Base-by-base conservation (phyloP, 1,284 basidiomycete species). In the Malassezia brasiliensis region DNA sequence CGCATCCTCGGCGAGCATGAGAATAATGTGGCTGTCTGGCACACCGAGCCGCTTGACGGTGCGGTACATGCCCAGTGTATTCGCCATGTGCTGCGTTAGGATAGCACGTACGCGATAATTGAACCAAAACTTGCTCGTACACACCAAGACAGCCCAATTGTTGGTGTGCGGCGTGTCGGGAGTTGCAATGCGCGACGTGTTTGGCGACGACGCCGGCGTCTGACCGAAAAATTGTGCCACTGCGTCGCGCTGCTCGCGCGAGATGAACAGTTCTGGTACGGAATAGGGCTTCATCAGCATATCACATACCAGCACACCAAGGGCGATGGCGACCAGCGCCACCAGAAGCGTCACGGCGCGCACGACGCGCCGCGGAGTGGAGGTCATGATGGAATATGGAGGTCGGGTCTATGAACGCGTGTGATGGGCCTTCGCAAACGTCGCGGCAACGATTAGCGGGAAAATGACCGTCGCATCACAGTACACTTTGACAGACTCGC, bases 61-160 rank as follows among this genome's bases (percentile, higher is more conserved):
- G 50, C 94, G 87, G 74, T 98, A 98, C 90, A 98, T 96, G 68
- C 90, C 91, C 11, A 98, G 81, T 0, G 91, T 87, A 77, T 98
- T 98, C 14, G 93, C 85, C 86, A 96, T 96, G 75, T 98, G 93
- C 87, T 94, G 62, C 37, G 12, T 15, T 3, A 41, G 40, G n/a
- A 31, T 22, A 44, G 15, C 37, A 28, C n/a, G 19, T 31, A 79
- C 85, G 52, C 93, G 80, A 71, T 98, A 98, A 75, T 98, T 98
- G 81, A 98, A 96, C 91, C 91, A 96, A 74, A 91, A 96, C 58
- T 91, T 78, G 6, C 89, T 93, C 0, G 94, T 81, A 69, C 88
- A 91, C 1, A 96, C 90, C 22, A 98, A 79, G 1, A 99, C 91
- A 0, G 93, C 93, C 93, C 93, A 98, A 75, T 98, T 98, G 74